These are phyloP conservation scores for Backusella liffmaniae DNA, from an alignment of 192 early-diverging fungal genomes.

Conservation along the genomic window DNA sequence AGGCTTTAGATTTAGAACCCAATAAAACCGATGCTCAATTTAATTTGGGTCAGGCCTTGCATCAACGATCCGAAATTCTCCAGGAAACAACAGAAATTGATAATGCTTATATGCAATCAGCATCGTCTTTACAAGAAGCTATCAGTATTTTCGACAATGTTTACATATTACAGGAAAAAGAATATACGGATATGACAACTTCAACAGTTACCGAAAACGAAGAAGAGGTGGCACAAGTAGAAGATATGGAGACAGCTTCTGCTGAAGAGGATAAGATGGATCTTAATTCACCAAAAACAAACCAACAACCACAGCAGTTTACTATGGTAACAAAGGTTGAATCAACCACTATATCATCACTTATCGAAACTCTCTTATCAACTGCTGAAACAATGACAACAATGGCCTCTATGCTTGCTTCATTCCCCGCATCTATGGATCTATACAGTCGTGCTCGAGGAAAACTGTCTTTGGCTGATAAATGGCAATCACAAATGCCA, in stretches of 20 bases:
- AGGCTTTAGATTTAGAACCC: constrained; percentile 42
- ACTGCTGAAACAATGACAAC: constrained; percentile 48
- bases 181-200: constrained; percentile 23
- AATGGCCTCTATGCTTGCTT: constrained; percentile 48
- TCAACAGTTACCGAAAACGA: not conserved
- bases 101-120: constrained; percentile 41
- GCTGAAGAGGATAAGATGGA: constrained; percentile 3
- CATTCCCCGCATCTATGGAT: constrained; percentile 33
- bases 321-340: constrained; percentile 39
- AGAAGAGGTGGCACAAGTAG: not conserved
- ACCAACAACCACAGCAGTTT: constrained; percentile 29
- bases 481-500: constrained; percentile 37
- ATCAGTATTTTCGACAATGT: constrained; percentile 47
- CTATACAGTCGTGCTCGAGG: constrained; percentile 43
- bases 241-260: not conserved
- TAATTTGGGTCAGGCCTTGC: constrained; percentile 67
- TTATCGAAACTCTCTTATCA: constrained; percentile 54
- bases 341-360: constrained; percentile 38
- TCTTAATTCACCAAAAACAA: not conserved
- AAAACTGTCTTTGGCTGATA: constrained; percentile 40
- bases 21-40: constrained; percentile 64
- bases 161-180: constrained; percentile 48
- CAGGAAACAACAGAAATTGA: constrained; percentile 50
- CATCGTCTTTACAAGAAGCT: constrained; percentile 48
- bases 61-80: constrained; percentile 53